Evolutionary conservation across 2,329 filamentous ascomycete species (phyloP).

Genomic region (Paecilomyces sp.): DNA sequence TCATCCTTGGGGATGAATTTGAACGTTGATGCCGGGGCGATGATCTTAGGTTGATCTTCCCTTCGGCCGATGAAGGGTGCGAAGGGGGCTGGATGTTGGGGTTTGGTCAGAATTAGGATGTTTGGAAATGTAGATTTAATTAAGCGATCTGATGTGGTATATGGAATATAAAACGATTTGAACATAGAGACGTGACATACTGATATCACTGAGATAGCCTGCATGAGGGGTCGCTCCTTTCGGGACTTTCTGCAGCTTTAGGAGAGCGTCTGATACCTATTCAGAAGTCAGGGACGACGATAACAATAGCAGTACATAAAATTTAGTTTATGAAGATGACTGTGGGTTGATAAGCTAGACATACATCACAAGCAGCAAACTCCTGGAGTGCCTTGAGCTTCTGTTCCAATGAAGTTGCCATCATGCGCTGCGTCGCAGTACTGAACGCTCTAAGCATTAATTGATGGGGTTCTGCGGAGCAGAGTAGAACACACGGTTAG

Average conservation of each 20-base stretch:
- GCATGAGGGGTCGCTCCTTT: constrained; percentile 48
- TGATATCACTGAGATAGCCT: constrained; percentile 59
- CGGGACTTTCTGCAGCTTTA: constrained; percentile 52
- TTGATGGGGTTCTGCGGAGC: neutral
- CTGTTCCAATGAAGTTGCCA: constrained; percentile 25
- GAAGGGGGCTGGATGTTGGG: constrained; percentile 22
- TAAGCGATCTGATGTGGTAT: neutral
- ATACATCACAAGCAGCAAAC: constrained; percentile 39
- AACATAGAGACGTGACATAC: constrained; percentile 22
- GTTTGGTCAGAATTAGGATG: neutral
- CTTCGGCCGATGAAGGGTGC: constrained; percentile 24
- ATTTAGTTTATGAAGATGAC: neutral
- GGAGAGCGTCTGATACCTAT: constrained; percentile 64
- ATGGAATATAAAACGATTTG: no score
- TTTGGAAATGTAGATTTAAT: neutral
- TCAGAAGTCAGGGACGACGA: neutral
- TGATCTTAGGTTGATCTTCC: constrained; percentile 23
- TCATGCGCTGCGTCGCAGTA: constrained; percentile 12
- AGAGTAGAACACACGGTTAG: neutral
- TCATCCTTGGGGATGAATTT: constrained; percentile 53
- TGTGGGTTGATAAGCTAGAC: neutral
- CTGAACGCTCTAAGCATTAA: neutral
- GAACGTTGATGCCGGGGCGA: constrained; percentile 38
- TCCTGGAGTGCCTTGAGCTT: constrained; percentile 25
- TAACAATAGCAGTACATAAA: neutral